These are phyloP conservation scores for Leptographium wingfieldii DNA, from an alignment of 2,329 filamentous ascomycete species.

Conservation along the genomic window DNA sequence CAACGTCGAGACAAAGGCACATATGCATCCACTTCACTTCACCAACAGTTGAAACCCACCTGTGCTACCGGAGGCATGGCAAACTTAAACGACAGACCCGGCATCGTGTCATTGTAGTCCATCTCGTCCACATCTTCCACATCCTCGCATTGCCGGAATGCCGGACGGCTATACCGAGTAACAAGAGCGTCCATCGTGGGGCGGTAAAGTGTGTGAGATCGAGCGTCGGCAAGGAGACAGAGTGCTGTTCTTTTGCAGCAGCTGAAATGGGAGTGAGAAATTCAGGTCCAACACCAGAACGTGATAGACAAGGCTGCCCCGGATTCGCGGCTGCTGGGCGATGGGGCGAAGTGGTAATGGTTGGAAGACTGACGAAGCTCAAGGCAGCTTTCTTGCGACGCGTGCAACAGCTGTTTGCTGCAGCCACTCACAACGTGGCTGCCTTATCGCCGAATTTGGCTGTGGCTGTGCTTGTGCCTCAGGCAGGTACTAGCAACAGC, in stretches of 20 bases:
- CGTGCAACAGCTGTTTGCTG: conserved; percentile 8
- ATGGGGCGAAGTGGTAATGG: neutral
- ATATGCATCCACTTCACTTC: neutral
- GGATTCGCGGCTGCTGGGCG: neutral
- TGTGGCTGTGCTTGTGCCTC: neutral
- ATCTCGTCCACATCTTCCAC: conserved; percentile 62
- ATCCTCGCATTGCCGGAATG: conserved; percentile 58
- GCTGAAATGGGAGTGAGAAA: neutral
- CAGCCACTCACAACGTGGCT: conserved; percentile 1
- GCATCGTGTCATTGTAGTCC: conserved; percentile 56
- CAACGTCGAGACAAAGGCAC: no score
- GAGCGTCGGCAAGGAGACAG: neutral
- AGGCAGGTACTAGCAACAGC: neutral
- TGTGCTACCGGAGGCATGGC: conserved; percentile 86
- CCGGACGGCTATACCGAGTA: conserved; percentile 75
- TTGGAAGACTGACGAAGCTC: conserved; percentile 4
- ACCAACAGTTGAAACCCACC: conserved; percentile 31
- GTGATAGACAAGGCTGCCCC: neutral
- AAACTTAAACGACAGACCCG: conserved; percentile 81
- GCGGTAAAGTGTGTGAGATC: neutral
- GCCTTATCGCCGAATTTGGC: conserved; percentile 1
- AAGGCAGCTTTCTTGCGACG: conserved; percentile 12
- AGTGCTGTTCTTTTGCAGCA: neutral
- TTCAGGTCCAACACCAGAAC: neutral
- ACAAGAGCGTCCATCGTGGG: conserved; percentile 77